These are phyloP conservation scores for Dactylis glomerata DNA, from an alignment of 176 grass and related monocot genomes.

Conservation along the genomic window DNA sequence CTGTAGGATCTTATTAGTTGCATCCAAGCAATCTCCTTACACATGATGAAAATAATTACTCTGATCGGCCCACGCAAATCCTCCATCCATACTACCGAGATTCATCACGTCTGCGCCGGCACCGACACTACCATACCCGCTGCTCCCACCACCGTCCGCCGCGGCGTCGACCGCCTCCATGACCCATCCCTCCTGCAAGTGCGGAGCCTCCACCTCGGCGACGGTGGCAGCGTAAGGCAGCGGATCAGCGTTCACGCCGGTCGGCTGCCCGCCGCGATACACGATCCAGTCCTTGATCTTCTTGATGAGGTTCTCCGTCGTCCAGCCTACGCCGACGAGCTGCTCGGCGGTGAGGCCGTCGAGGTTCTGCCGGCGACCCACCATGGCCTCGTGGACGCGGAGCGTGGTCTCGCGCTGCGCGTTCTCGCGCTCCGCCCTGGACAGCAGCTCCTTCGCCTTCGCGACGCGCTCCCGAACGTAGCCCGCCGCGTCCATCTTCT, in stretches of 20 bases:
- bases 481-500: slow-evolving; percentile 43
- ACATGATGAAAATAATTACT: neutral
- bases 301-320: slow-evolving; percentile 25
- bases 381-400: slow-evolving; percentile 33
- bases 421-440: slow-evolving; percentile 24
- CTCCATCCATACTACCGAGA: neutral
- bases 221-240: neutral
- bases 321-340: neutral
- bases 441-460: slow-evolving; percentile 38
- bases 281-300: neutral
- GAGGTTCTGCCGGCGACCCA: neutral
- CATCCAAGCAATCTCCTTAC: neutral
- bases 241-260: neutral
- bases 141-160: neutral
- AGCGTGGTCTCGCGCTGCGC: slow-evolving; percentile 16
- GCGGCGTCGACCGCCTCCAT: slow-evolving; percentile 1
- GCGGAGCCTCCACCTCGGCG: neutral
- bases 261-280: neutral
- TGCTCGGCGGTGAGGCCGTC: slow-evolving; percentile 20
- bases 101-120: neutral
- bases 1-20: neutral
- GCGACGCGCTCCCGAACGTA: slow-evolving; percentile 26
- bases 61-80: neutral
- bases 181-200: neutral
- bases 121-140: neutral